Percentiles rank a stretch among this genome's conserved stretches.
Conservation (phyloP, 768 basidiomycete species). For the Termitomyces sp. region DNA sequence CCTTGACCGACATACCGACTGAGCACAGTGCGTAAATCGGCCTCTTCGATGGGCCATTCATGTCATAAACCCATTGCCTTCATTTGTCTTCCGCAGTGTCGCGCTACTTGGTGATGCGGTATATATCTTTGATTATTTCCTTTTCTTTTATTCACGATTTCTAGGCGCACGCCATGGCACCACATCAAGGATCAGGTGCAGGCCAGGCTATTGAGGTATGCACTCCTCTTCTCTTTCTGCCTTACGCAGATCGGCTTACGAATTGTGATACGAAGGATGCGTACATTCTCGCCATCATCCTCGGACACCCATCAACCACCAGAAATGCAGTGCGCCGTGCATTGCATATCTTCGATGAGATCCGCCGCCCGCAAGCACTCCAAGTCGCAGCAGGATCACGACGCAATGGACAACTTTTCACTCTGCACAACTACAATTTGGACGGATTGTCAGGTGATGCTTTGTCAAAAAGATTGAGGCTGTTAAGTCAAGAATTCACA, state of each 20-base stretch:
- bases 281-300: constrained; percentile 35
- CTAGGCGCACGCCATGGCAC: constrained; percentile 48
- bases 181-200: constrained; percentile 54
- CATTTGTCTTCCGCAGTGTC: constrained; percentile 45
- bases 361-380: constrained; percentile 41
- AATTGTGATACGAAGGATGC: constrained; percentile 36
- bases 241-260: neutral
- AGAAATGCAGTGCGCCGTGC: constrained; percentile 34
- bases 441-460: constrained; percentile 20
- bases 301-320: constrained; percentile 38
- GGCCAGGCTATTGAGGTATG: constrained; percentile 58
- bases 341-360: constrained; percentile 40
- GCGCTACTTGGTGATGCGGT: constrained; percentile 47
- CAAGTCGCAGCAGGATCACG: constrained; percentile 33
- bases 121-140: constrained; percentile 9
- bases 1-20: neutral
- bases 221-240: neutral
- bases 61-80: constrained; percentile 42
- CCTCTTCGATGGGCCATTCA: constrained; percentile 63
- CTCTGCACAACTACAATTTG: constrained; percentile 27
- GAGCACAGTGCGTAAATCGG: constrained; percentile 42
- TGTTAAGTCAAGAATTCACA: constrained; percentile 35
- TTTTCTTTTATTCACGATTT: neutral
- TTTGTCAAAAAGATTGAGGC: constrained; percentile 25
- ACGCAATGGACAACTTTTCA: constrained; percentile 36